phyloP scores from a whole-genome alignment of 2,329 filamentous ascomycete genomes.

The Dichotomopilus funicola region DNA sequence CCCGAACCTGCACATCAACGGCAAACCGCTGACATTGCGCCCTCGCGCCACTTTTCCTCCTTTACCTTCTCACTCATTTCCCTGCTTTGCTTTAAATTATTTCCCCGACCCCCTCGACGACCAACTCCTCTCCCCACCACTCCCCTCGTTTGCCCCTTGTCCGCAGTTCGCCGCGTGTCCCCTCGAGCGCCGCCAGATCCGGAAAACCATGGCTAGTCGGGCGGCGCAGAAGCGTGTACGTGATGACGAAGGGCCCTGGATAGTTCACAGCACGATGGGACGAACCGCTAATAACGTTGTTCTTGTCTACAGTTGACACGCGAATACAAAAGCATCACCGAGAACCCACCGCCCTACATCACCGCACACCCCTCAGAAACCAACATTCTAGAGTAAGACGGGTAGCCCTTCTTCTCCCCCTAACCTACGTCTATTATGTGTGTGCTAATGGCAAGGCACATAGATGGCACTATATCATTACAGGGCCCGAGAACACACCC shows the following conservation, averaged over 20 bases:
- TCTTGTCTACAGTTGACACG: conserved; percentile 44
- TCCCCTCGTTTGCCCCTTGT: not conserved
- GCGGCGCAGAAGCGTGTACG: conserved; percentile 26
- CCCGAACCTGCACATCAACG: not conserved
- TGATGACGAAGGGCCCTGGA: not conserved
- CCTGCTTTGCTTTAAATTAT: not conserved
- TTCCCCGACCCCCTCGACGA: no score
- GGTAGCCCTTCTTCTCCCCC: not conserved
- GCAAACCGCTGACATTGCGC: not conserved
- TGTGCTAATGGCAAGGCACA: no score
- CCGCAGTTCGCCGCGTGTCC: not conserved
- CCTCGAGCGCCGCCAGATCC: not conserved
- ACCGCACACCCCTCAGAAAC: conserved; percentile 80
- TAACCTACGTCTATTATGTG: not conserved
- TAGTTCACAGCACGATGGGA: not conserved
- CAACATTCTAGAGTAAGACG: conserved; percentile 76
- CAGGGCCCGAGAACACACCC: conserved; percentile 86
- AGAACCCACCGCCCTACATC: conserved; percentile 83
- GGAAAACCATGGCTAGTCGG: conserved; percentile 20
- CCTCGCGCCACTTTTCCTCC: not conserved
- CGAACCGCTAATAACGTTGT: not conserved
- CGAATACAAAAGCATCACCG: conserved; percentile 56
- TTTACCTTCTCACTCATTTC: not conserved
- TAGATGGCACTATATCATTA: conserved; percentile 93
- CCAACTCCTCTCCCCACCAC: not conserved